These are phyloP conservation scores for Mycena citricolor DNA, from an alignment of 1,284 basidiomycete genomes.

Conservation along the genomic window DNA sequence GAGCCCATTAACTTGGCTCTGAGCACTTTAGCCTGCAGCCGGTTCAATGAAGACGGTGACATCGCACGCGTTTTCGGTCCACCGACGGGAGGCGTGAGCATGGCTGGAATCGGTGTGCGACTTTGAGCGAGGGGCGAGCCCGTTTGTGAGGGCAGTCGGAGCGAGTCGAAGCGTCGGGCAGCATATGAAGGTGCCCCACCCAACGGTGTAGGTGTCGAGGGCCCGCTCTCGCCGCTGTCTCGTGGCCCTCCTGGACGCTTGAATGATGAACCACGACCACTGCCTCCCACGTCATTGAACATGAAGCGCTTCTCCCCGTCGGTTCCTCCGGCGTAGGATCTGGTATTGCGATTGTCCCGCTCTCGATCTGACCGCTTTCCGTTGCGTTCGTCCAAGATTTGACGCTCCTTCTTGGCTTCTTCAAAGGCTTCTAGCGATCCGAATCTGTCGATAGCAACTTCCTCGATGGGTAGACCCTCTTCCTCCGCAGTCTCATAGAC, in stretches of 20 bases:
- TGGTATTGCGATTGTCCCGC: conserved; percentile 34
- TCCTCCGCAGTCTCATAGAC: conserved; percentile 91
- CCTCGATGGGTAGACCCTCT: conserved; percentile 72
- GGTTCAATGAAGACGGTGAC: conserved; percentile 83
- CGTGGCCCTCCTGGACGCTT: conserved; percentile 59
- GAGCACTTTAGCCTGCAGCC: conserved; percentile 89
- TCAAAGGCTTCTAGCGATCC: conserved; percentile 83
- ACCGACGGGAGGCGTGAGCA: conserved; percentile 73
- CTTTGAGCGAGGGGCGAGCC: conserved; percentile 51
- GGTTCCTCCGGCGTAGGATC: conserved; percentile 30
- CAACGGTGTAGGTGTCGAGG: conserved; percentile 56
- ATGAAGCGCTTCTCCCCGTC: conserved; percentile 60
- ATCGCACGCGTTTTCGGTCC: conserved; percentile 45
- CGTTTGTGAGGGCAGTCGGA: conserved; percentile 52
- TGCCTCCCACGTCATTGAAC: conserved; percentile 64
- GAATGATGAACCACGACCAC: conserved; percentile 75
- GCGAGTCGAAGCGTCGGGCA: conserved; percentile 54
- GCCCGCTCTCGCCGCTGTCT: conserved; percentile 49
- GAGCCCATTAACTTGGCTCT: conserved; percentile 85
- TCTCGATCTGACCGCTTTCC: conserved; percentile 47
- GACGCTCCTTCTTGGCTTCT: conserved; percentile 84
- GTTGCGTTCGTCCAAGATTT: conserved; percentile 81
- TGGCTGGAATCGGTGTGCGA: conserved; percentile 84
- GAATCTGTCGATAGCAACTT: conserved; percentile 88
- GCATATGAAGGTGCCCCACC: conserved; percentile 34